These are phyloP conservation scores for Zalerion maritima DNA, from an alignment of 495 filamentous ascomycete species.

Conservation along the genomic window DNA sequence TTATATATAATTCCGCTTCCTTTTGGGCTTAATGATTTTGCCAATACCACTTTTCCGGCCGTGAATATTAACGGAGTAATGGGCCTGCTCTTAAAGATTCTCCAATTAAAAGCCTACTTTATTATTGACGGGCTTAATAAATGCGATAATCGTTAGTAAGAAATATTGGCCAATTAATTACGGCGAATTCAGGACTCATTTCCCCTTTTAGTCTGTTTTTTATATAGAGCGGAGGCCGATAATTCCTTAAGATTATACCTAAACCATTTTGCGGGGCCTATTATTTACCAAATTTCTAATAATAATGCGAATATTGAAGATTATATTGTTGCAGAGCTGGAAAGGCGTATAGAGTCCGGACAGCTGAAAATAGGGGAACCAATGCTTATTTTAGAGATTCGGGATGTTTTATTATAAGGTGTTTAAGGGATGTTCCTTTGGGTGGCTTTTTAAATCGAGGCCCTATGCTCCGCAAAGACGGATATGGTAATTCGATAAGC, in stretches of 20 bases:
- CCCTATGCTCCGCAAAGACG: slow-evolving; percentile 22
- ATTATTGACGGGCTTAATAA: slow-evolving; percentile 26
- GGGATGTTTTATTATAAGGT: slow-evolving; percentile 16
- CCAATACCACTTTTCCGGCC: slow-evolving; percentile 7
- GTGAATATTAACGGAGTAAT: slow-evolving; percentile 12
- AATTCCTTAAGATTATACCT: slow-evolving; percentile 6
- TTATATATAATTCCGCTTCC: slow-evolving; percentile 11
- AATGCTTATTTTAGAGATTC: slow-evolving; percentile 21
- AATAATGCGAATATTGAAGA: slow-evolving; percentile 25
- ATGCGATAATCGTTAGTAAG: slow-evolving; percentile 14
- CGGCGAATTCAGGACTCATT: slow-evolving; percentile 13
- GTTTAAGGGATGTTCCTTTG: slow-evolving; percentile 33
- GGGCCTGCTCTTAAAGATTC: slow-evolving; percentile 7
- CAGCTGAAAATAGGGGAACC: slow-evolving; percentile 22
- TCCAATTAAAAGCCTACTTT: slow-evolving; percentile 16
- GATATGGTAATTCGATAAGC: slow-evolving; percentile 26
- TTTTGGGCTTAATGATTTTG: slow-evolving; percentile 6
- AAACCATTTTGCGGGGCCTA: slow-evolving; percentile 7
- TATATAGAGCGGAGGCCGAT: slow-evolving; percentile 15
- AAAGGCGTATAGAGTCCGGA: slow-evolving; percentile 14
- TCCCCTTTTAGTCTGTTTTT: slow-evolving; percentile 17
- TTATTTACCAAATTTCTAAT: slow-evolving; percentile 16
- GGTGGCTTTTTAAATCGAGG: slow-evolving; percentile 29
- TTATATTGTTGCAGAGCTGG: slow-evolving; percentile 23
- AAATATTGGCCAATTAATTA: slow-evolving; percentile 12